Conservation (phyloP, 345 rosid genomes). For the Capsella bursapastoris region DNA sequence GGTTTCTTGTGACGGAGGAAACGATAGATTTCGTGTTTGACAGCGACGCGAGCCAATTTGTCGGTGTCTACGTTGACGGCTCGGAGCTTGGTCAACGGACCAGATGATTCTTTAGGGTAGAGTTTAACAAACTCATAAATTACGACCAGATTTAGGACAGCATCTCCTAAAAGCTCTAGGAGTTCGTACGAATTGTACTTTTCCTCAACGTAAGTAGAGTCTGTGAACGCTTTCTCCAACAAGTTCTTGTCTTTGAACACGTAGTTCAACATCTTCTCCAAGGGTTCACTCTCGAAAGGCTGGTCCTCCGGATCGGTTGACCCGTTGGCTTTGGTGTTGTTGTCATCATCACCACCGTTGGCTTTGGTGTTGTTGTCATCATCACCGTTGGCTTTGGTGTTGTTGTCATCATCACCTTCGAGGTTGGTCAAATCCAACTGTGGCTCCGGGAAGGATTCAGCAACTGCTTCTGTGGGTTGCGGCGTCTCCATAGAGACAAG, state of each 20-base stretch:
- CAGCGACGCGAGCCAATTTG: slow-evolving; percentile 68
- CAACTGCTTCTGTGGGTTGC: slow-evolving; percentile 8
- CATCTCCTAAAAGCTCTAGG: slow-evolving; percentile 61
- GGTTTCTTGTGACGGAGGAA: slow-evolving; percentile 66
- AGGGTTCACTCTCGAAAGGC: slow-evolving; percentile 39
- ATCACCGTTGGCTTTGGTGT: slow-evolving; percentile 10
- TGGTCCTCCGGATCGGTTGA: neutral
- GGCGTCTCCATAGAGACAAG: neutral
- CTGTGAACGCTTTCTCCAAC: slow-evolving; percentile 65
- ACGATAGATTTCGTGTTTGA: slow-evolving; percentile 52
- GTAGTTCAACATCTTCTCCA: slow-evolving; percentile 58
- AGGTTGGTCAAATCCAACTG: neutral
- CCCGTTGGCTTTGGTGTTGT: slow-evolving; percentile 15
- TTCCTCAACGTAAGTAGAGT: slow-evolving; percentile 38
- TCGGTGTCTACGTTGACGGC: slow-evolving; percentile 69
- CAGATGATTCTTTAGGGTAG: slow-evolving; percentile 40
- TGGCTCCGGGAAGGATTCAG: slow-evolving; percentile 2
- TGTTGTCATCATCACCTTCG: neutral
- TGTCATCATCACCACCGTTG: slow-evolving; percentile 10
- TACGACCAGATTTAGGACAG: slow-evolving; percentile 51
- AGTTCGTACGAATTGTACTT: slow-evolving; percentile 50
- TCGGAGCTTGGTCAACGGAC: slow-evolving; percentile 64
- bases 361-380: neutral
- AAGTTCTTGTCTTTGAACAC: slow-evolving; percentile 50
- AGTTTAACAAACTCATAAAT: neutral